These are phyloP conservation scores for Microdochium trichocladiopsis DNA, from an alignment of 2,329 filamentous ascomycete genomes.

Conservation along the genomic window DNA sequence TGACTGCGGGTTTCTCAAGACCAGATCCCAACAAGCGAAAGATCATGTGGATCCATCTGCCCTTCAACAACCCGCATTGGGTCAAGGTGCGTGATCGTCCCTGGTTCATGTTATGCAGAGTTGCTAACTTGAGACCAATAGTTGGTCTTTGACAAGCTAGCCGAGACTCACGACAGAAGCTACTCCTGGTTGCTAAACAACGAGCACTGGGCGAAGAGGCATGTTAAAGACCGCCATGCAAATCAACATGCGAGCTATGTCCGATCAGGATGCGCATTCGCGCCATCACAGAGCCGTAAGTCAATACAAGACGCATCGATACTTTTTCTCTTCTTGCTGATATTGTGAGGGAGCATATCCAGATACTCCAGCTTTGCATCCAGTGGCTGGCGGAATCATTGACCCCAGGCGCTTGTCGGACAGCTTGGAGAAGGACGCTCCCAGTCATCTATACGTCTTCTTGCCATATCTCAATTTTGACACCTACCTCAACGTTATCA, in stretches of 20 bases:
- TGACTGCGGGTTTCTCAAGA: constrained; percentile 30
- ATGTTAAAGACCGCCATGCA: constrained; percentile 38
- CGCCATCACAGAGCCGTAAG: constrained; percentile 26
- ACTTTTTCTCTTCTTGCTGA: too few relatives aligned
- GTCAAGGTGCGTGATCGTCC: constrained; percentile 35
- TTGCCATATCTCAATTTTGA: constrained; percentile 59
- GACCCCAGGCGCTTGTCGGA: constrained; percentile 7
- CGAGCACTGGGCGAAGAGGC: constrained; percentile 40
- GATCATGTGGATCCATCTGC: constrained; percentile 52
- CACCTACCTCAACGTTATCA: constrained; percentile 50
- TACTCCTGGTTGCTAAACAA: constrained; percentile 33
- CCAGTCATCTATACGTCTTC: constrained; percentile 39
- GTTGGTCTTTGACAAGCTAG: constrained; percentile 31
- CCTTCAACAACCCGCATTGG: constrained; percentile 51
- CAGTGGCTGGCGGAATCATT: too few relatives aligned
- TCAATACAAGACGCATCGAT: too few relatives aligned
- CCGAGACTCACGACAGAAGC: constrained; percentile 33
- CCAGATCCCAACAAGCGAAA: constrained; percentile 32
- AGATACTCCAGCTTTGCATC: constrained; percentile 7
- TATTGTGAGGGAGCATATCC: too few relatives aligned
- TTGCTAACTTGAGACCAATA: constrained; percentile 15
- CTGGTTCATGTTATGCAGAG: constrained; percentile 9
- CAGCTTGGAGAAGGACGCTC: neutral
- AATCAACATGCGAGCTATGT: constrained; percentile 43
- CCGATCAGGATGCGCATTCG: constrained; percentile 39